Percentiles rank a stretch among this genome's conserved stretches.
These are phyloP conservation scores for Sugiyamaella chiloensis DNA, from an alignment of 805 yeast species.

Conservation along the genomic window DNA sequence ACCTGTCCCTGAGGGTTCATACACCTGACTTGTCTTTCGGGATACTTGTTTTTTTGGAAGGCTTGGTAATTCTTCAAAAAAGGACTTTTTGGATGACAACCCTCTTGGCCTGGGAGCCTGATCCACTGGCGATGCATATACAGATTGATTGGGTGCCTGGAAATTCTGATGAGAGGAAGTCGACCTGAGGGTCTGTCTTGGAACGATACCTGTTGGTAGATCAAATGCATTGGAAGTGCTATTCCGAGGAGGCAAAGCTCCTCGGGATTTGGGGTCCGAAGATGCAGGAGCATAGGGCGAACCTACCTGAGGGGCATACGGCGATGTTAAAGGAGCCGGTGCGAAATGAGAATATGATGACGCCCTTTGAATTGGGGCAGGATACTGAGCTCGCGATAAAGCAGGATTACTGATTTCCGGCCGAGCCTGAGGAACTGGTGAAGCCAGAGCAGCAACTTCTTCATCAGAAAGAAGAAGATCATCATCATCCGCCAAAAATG, in stretches of 20 bases:
- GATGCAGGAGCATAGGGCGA: conserved; percentile 12
- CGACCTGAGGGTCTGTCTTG: conserved; percentile 24
- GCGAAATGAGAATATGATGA: conserved; percentile 9
- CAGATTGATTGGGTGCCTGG: conserved; percentile 1
- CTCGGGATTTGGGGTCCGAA: conserved; percentile 11
- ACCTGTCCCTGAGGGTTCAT: conserved; percentile 4
- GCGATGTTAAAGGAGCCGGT: not conserved
- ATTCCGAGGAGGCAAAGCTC: conserved; percentile 16
- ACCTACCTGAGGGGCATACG: conserved; percentile 7
- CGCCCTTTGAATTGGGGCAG: conserved; percentile 13
- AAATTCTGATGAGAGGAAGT: conserved; percentile 22
- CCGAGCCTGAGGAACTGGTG: conserved; percentile 8
- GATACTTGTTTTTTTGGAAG: conserved; percentile 25
- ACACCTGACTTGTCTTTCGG: conserved; percentile 16
- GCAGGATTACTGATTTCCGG: conserved; percentile 7
- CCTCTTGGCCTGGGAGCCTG: conserved; percentile 7
- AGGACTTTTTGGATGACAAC: conserved; percentile 38
- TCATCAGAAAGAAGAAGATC: conserved; percentile 33
- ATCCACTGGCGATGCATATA: conserved; percentile 19
- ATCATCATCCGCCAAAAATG: conserved; percentile 35
- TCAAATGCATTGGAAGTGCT: conserved; percentile 33
- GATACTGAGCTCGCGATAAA: conserved; percentile 7
- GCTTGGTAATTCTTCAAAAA: conserved; percentile 60
- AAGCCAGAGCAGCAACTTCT: conserved; percentile 10
- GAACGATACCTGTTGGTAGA: conserved; percentile 33